Percentiles rank a stretch among this genome's conserved stretches.
These are phyloP conservation scores for Gossypium gossypioides DNA, from an alignment of 441 rosid species.

Conservation along the genomic window DNA sequence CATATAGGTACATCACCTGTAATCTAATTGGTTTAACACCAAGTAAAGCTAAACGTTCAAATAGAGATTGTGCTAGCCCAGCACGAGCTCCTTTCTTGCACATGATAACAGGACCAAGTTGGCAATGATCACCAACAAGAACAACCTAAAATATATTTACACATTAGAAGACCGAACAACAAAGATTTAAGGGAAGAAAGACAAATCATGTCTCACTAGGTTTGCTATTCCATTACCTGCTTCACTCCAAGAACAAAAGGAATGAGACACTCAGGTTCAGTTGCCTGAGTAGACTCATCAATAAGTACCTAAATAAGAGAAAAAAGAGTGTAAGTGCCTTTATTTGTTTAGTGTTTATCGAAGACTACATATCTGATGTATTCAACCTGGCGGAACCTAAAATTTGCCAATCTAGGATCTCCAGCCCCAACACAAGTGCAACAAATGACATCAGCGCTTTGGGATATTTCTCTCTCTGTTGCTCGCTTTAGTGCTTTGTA, in stretches of 20 bases:
- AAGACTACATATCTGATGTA: background rate
- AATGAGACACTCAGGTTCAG: slow-evolving; percentile 98
- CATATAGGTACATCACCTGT: slow-evolving; percentile 49
- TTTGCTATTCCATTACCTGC: slow-evolving; percentile 47
- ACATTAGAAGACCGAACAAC: slow-evolving; percentile 17
- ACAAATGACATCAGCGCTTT: slow-evolving; percentile 98
- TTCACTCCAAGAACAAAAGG: slow-evolving; percentile 98
- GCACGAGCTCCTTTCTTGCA: slow-evolving; percentile 99
- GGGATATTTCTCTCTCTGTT: slow-evolving; percentile 92
- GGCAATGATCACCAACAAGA: slow-evolving; percentile 99
- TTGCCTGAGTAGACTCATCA: slow-evolving; percentile 98
- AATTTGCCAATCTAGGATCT: slow-evolving; percentile 89
- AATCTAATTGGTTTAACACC: slow-evolving; percentile 96
- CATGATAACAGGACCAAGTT: slow-evolving; percentile 99
- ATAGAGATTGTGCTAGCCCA: slow-evolving; percentile 93
- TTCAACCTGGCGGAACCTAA: slow-evolving; percentile 93
- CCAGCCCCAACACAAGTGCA: slow-evolving; percentile 99
- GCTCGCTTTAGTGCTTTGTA: slow-evolving; percentile 91
- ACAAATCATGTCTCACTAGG: background rate
- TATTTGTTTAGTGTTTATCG: background rate
- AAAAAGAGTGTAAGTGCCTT: slow-evolving; percentile 17
- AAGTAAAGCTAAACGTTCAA: slow-evolving; percentile 94
- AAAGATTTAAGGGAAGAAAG: background rate
- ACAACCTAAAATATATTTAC: slow-evolving; percentile 46
- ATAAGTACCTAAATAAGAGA: slow-evolving; percentile 67